A percentile compares a stretch with the other conserved stretches of the same genome.
phyloP scores from a whole-genome alignment of 495 filamentous ascomycete genomes.

The Penicillium pancosmium region DNA sequence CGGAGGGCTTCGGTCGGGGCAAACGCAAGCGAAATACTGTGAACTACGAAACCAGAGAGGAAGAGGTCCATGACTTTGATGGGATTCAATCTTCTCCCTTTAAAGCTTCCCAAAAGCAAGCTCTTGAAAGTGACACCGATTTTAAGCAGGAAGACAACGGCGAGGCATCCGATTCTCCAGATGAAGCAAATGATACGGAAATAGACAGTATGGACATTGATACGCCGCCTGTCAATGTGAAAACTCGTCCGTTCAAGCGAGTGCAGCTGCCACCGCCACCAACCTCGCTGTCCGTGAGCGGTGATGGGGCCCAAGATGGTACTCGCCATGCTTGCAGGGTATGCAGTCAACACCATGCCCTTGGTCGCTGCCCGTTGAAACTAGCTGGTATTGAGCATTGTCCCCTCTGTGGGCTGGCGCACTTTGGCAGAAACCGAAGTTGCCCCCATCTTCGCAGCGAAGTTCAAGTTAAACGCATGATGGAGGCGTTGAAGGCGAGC shows the following conservation, averaged over 20 bases:
- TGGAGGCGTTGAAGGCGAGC: slow-evolving; percentile 59
- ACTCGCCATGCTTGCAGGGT: slow-evolving; percentile 48
- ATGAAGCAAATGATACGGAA: slow-evolving; percentile 21
- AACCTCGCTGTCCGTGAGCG: slow-evolving; percentile 26
- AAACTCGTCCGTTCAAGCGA: slow-evolving; percentile 42
- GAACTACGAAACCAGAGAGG: slow-evolving; percentile 37
- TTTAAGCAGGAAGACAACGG: slow-evolving; percentile 25
- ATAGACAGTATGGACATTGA: slow-evolving; percentile 3
- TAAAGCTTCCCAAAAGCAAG: slow-evolving; percentile 29
- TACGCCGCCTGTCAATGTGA: neutral
- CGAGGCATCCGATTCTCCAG: slow-evolving; percentile 32
- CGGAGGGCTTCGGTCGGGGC: slow-evolving; percentile 79
- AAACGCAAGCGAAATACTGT: slow-evolving; percentile 61
- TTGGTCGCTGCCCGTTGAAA: slow-evolving; percentile 64
- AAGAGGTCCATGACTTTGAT: slow-evolving; percentile 18
- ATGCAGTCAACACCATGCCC: slow-evolving; percentile 54
- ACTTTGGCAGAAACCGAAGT: slow-evolving; percentile 55
- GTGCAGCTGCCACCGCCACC: slow-evolving; percentile 26
- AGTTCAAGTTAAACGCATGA: slow-evolving; percentile 60
- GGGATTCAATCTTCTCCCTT: slow-evolving; percentile 22
- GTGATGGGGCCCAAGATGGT: slow-evolving; percentile 46
- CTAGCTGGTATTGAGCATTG: slow-evolving; percentile 63
- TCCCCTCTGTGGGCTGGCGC: slow-evolving; percentile 67
- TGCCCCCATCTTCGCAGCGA: slow-evolving; percentile 65
- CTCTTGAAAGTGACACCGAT: slow-evolving; percentile 33